These are phyloP conservation scores for Neocallimastix lanati DNA, from an alignment of 192 early-diverging fungal genomes.

Conservation along the genomic window DNA sequence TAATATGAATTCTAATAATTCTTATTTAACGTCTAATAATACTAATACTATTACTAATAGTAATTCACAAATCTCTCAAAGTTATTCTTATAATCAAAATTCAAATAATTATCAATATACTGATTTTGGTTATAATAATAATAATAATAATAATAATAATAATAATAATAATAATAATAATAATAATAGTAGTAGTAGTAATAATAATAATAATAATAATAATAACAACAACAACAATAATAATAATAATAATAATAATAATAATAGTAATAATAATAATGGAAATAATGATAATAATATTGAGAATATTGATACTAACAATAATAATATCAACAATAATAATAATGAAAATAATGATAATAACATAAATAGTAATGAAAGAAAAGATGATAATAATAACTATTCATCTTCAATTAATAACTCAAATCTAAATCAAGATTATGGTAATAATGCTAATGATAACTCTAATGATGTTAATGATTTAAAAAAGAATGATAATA, in stretches of 20 bases:
- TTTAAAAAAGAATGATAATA: background rate
- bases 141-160: background rate
- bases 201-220: background rate
- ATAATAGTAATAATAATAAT: too few relatives aligned
- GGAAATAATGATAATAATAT: too few relatives aligned
- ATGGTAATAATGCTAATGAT: background rate
- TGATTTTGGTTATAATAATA: background rate
- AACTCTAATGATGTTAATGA: background rate
- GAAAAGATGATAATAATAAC: background rate
- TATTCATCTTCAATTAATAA: background rate
- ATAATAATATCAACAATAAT: too few relatives aligned
- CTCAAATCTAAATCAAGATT: background rate
- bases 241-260: too few relatives aligned
- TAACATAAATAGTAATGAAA: background rate
- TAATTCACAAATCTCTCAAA: background rate
- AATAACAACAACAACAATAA: too few relatives aligned
- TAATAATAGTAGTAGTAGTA: background rate
- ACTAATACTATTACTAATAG: too few relatives aligned
- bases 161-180: background rate
- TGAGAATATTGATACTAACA: too few relatives aligned
- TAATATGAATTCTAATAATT: too few relatives aligned
- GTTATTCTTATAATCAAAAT: background rate
- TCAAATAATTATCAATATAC: too few relatives aligned
- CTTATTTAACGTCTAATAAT: too few relatives aligned
- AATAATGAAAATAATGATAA: background rate